Evolutionary conservation across 2,329 filamentous ascomycete genomes (phyloP).

Genomic region (Sporothrix brasiliensis): DNA sequence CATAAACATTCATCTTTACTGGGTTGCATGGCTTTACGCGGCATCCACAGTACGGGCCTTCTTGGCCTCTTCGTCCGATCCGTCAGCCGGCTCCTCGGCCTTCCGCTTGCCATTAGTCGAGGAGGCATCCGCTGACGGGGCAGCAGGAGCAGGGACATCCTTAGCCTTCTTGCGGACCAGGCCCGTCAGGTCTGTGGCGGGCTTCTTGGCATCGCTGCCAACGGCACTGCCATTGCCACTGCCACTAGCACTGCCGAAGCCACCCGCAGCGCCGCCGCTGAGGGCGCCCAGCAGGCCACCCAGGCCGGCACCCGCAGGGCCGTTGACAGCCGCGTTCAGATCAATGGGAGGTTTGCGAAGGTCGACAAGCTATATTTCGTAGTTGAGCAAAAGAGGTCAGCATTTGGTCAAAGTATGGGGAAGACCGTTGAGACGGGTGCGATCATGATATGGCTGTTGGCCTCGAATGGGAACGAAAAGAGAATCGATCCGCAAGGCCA

Average conservation of each 20-base stretch:
- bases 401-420: not conserved
- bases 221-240: slow-evolving; percentile 47
- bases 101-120: slow-evolving; percentile 49
- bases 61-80: slow-evolving; percentile 43
- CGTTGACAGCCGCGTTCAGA: slow-evolving; percentile 58
- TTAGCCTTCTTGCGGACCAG: slow-evolving; percentile 69
- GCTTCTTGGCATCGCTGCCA: slow-evolving; percentile 72
- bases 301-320: slow-evolving; percentile 52
- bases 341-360: slow-evolving; percentile 66
- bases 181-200: slow-evolving; percentile 72
- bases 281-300: slow-evolving; percentile 64
- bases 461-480: not conserved
- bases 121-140: slow-evolving; percentile 38
- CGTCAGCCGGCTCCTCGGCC: slow-evolving; percentile 43
- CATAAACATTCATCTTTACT: not conserved
- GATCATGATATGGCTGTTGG: too few species aligned
- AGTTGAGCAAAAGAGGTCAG: slow-evolving; percentile 5
- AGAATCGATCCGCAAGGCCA: slow-evolving; percentile 8
- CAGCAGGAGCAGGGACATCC: slow-evolving; percentile 41
- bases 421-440: not conserved
- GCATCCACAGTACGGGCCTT: slow-evolving; percentile 40
- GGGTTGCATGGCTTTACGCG: not conserved
- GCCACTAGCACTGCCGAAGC: slow-evolving; percentile 3
- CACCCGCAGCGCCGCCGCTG: slow-evolving; percentile 51
- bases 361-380: slow-evolving; percentile 60